Percentiles rank a stretch among this genome's conserved stretches.
Conservation (phyloP, 768 basidiomycete species). For the Suillus alpinus region DNA sequence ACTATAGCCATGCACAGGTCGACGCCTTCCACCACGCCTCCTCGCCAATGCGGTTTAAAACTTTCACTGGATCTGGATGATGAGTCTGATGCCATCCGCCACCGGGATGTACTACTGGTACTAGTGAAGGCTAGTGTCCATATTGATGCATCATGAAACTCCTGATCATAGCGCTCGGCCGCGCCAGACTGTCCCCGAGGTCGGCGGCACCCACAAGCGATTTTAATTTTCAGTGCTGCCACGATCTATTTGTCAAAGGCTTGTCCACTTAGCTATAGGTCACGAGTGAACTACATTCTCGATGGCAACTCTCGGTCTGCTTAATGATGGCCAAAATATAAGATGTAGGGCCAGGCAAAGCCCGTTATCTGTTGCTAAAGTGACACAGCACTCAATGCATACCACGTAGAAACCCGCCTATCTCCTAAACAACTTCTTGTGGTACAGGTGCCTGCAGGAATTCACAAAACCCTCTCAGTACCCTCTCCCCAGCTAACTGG, state of each 20-base stretch:
- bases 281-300: not conserved
- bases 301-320: not conserved
- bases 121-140: not conserved
- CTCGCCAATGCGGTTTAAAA: not conserved
- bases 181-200: too few species aligned
- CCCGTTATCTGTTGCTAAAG: not conserved
- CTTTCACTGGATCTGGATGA: not conserved
- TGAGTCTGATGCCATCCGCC: not conserved
- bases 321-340: not conserved
- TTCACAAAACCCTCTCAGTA: not conserved
- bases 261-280: not conserved
- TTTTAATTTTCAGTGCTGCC: not conserved
- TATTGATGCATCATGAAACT: not conserved
- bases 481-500: too few species aligned
- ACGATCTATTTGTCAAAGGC: not conserved
- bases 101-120: not conserved
- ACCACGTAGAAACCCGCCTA: not conserved
- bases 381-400: not conserved
- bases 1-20: not conserved
- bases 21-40: not conserved
- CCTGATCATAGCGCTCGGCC: not conserved
- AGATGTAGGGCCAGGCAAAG: not conserved
- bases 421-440: not conserved
- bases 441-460: not conserved
- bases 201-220: not conserved